A percentile compares a stretch with the other conserved stretches of the same genome.
These are phyloP conservation scores for Strigomonas oncopelti DNA, from an alignment of 208 protist genomes.

Conservation along the genomic window DNA sequence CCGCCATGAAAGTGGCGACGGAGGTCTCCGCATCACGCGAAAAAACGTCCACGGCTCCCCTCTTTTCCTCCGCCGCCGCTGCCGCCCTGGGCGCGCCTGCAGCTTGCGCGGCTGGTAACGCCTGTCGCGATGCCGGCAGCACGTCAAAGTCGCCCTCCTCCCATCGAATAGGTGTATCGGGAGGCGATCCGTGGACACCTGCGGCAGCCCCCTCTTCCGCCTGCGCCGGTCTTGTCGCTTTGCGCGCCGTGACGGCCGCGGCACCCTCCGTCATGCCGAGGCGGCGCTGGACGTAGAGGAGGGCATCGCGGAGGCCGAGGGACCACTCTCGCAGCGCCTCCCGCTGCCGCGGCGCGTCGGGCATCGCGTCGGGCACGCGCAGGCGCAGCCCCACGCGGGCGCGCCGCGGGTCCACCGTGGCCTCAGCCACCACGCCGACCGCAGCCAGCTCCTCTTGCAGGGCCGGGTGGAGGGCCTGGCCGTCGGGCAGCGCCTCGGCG, in stretches of 20 bases:
- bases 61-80: neutral
- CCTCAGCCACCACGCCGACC: constrained; percentile 31
- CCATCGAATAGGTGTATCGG: neutral
- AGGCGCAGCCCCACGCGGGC: constrained; percentile 17
- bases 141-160: neutral
- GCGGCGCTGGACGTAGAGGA: constrained; percentile 48
- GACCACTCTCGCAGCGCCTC: constrained; percentile 32
- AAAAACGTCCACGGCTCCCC: neutral
- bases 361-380: constrained; percentile 20
- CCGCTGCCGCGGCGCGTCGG: constrained; percentile 21
- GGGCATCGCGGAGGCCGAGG: constrained; percentile 52
- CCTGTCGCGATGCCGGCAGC: neutral
- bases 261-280: constrained; percentile 2
- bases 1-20: too few species aligned
- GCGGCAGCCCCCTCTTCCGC: neutral
- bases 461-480: constrained; percentile 32
- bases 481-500: neutral
- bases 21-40: neutral
- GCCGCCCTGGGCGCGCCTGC: neutral
- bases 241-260: neutral
- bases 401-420: neutral
- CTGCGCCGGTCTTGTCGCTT: neutral
- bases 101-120: neutral
- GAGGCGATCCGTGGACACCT: neutral
- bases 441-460: constrained; percentile 37